Conservation (phyloP, 805 yeast genomes). For the Suhomyces prunicola region DNA sequence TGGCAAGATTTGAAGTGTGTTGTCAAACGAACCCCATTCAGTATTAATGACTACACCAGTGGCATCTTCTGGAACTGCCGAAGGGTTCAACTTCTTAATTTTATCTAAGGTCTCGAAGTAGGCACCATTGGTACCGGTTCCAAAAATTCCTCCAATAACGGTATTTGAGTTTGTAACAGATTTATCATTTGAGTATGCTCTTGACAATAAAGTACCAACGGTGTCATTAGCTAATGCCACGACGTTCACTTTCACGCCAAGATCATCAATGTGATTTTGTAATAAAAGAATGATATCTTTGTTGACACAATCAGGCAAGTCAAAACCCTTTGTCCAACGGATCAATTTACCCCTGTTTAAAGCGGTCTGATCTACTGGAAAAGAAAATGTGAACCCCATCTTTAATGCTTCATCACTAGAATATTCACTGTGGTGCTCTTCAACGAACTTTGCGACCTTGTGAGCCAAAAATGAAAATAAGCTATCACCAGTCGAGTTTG, state of each 20-base stretch:
- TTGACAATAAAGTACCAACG: constrained; percentile 86
- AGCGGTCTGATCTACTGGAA: constrained; percentile 87
- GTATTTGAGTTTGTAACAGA: constrained; percentile 68
- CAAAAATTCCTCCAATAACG: constrained; percentile 85
- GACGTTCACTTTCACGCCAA: constrained; percentile 61
- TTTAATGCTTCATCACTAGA: constrained; percentile 41
- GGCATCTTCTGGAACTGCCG: constrained; percentile 40
- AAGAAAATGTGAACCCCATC: constrained; percentile 90
- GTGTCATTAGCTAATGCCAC: constrained; percentile 95
- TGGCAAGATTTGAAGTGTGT: constrained; percentile 71
- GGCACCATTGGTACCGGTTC: constrained; percentile 98
- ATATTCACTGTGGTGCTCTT: constrained; percentile 57
- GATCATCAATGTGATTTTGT: constrained; percentile 63
- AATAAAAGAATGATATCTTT: constrained; percentile 73
- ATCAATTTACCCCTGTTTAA: constrained; percentile 75
- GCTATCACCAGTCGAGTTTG: constrained; percentile 55
- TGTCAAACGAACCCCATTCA: constrained; percentile 98
- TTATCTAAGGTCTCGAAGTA: constrained; percentile 74
- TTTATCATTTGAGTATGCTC: constrained; percentile 72
- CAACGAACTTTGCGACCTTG: constrained; percentile 63
- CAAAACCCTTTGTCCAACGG: constrained; percentile 96
- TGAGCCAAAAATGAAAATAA: constrained; percentile 74
- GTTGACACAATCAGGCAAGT: constrained; percentile 80
- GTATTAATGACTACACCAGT: constrained; percentile 85
- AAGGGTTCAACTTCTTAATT: constrained; percentile 64